A percentile compares a stretch with the other conserved stretches of the same genome.
Conservation (phyloP, 805 yeast genomes). For the Metschnikowia picachoensis region DNA sequence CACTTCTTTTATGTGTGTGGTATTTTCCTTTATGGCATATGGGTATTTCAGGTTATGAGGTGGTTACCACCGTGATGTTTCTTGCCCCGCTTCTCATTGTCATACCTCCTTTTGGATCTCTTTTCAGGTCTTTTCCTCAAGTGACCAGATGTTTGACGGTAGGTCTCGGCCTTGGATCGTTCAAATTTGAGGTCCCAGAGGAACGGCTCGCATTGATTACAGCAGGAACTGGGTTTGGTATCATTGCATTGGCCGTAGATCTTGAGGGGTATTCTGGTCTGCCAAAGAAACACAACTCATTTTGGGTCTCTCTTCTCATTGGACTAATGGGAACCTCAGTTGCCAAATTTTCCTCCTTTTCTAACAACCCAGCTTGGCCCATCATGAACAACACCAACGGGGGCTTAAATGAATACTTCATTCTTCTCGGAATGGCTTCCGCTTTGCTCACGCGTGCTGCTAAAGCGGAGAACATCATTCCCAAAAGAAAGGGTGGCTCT, state of each 20-base stretch:
- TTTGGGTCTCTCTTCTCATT: conserved; percentile 54
- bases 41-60: conserved; percentile 96
- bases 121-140: conserved; percentile 44
- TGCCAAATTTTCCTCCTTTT: conserved; percentile 67
- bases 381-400: conserved; percentile 83
- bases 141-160: conserved; percentile 53
- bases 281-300: conserved; percentile 37
- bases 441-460: conserved; percentile 57
- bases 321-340: conserved; percentile 76
- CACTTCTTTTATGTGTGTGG: conserved; percentile 87
- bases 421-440: conserved; percentile 56
- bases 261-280: conserved; percentile 32
- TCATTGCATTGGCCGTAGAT: conserved; percentile 56
- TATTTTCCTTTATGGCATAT: conserved; percentile 96
- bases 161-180: conserved; percentile 72
- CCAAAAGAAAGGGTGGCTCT: conserved; percentile 36
- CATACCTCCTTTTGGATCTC: conserved; percentile 29
- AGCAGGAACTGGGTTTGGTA: conserved; percentile 61
- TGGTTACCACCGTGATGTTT: conserved; percentile 50
- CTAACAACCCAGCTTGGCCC: conserved; percentile 97
- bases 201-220: conserved; percentile 61
- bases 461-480: background rate
- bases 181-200: conserved; percentile 63
- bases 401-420: conserved; percentile 74
- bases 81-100: conserved; percentile 56